These are phyloP conservation scores for Penicilliopsis zonata DNA, from an alignment of 495 filamentous ascomycete genomes.

Conservation along the genomic window DNA sequence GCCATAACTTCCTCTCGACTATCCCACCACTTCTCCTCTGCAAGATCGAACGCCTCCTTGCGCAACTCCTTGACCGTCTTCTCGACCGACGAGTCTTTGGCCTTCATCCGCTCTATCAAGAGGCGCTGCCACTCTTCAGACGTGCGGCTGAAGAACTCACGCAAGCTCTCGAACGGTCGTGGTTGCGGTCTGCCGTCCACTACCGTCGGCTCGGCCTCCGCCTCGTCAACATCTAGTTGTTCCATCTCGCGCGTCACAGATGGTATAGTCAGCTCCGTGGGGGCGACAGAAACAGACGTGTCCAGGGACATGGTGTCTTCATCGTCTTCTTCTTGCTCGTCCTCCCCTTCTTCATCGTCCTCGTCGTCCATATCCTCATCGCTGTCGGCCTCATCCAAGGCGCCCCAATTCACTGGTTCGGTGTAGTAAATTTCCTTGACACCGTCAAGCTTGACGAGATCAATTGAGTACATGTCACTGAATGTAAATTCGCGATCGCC, in stretches of 20 bases:
- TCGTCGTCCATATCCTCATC: slow-evolving; percentile 62
- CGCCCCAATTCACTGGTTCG: slow-evolving; percentile 79
- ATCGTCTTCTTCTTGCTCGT: slow-evolving; percentile 31
- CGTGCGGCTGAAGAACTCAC: slow-evolving; percentile 85
- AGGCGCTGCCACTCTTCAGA: slow-evolving; percentile 83
- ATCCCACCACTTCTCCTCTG: slow-evolving; percentile 98
- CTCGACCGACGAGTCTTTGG: slow-evolving; percentile 36
- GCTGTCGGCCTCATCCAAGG: slow-evolving; percentile 52
- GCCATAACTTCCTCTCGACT: slow-evolving; percentile 87
- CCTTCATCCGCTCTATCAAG: slow-evolving; percentile 54
- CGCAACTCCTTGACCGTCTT: slow-evolving; percentile 84
- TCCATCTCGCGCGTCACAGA: slow-evolving; percentile 46
- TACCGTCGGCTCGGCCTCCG: slow-evolving; percentile 32
- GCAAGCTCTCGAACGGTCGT: slow-evolving; percentile 83
- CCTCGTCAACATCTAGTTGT: slow-evolving; percentile 46
- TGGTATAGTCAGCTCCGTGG: slow-evolving; percentile 24
- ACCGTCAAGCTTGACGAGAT: slow-evolving; percentile 84
- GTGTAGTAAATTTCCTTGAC: slow-evolving; percentile 78
- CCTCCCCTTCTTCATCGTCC: slow-evolving; percentile 52
- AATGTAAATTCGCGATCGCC: slow-evolving; percentile 89
- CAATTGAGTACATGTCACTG: slow-evolving; percentile 85
- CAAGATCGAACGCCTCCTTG: slow-evolving; percentile 73
- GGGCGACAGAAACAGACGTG: slow-evolving; percentile 19
- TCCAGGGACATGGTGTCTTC: slow-evolving; percentile 31
- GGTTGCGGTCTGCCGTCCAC: slow-evolving; percentile 37